A percentile compares a stretch with the other conserved stretches of the same genome.
Conservation (phyloP, 2,329 filamentous ascomycete species). For the Penicillium sumatraense region DNA sequence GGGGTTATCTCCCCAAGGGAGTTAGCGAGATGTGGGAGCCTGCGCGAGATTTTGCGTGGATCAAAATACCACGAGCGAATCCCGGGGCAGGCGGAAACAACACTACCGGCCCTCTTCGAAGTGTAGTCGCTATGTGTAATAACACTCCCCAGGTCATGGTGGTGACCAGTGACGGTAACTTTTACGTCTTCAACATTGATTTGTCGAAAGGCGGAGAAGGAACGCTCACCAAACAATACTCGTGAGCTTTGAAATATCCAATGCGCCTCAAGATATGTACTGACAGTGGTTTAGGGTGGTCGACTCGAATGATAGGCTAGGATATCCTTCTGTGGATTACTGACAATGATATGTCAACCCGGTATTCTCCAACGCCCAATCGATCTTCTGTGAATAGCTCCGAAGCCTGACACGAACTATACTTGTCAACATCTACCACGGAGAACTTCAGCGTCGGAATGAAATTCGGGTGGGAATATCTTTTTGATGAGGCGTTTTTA, state of each 20-base stretch:
- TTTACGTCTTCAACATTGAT: slow-evolving; percentile 94
- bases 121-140: slow-evolving; percentile 96
- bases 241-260: slow-evolving; percentile 64
- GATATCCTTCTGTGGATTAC: slow-evolving; percentile 40
- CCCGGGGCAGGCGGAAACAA: slow-evolving; percentile 42
- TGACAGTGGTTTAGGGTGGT: slow-evolving; percentile 41
- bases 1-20: slow-evolving; percentile 88
- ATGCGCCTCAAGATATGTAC: not conserved
- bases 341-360: slow-evolving; percentile 20
- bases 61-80: slow-evolving; percentile 77
- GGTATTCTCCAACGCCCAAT: not conserved
- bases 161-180: slow-evolving; percentile 91
- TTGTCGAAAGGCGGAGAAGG: slow-evolving; percentile 94
- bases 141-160: slow-evolving; percentile 97
- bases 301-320: slow-evolving; percentile 50
- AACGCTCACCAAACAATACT: slow-evolving; percentile 86
- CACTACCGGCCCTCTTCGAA: slow-evolving; percentile 67
- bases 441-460: not conserved
- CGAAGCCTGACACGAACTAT: not conserved
- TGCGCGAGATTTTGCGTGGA: slow-evolving; percentile 90
- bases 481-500: not conserved
- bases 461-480: not conserved
- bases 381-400: not conserved
- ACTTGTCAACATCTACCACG: not conserved
- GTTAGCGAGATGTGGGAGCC: slow-evolving; percentile 99